Evolutionary conservation across 148 eudicot species (phyloP).

Genomic region (Rhododendron williamsianum): DNA sequence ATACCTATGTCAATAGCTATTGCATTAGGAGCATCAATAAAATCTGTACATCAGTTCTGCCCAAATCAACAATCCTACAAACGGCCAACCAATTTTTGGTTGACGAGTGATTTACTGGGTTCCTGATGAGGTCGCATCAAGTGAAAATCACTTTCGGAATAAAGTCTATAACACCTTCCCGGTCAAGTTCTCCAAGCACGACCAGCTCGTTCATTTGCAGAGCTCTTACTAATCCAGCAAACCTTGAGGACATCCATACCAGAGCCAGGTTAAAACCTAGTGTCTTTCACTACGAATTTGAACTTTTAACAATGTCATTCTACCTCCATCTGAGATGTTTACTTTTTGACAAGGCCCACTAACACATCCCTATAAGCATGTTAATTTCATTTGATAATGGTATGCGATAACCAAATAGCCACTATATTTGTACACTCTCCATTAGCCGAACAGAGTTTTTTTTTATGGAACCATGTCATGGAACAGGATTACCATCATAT

Average conservation of each 20-base stretch:
- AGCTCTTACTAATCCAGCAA: constrained; percentile 74
- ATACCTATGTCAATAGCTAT: constrained; percentile 71
- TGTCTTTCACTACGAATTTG: constrained; percentile 58
- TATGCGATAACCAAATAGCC: too few species aligned
- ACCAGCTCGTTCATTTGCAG: constrained; percentile 88
- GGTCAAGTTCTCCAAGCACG: constrained; percentile 94
- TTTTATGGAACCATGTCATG: too few species aligned
- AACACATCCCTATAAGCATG: accelerated
- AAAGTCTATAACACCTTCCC: constrained; percentile 79
- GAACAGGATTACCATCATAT: too few species aligned
- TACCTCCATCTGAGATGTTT: accelerated
- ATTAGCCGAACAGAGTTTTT: too few species aligned
- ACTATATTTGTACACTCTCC: too few species aligned
- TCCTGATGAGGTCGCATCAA: constrained; percentile 63
- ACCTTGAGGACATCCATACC: constrained; percentile 85
- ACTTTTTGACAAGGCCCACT: accelerated
- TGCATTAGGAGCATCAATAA: constrained; percentile 45
- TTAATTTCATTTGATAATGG: accelerated
- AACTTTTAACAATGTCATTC: constrained; percentile 7
- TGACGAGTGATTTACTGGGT: constrained; percentile 72
- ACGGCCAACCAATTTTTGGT: too few species aligned
- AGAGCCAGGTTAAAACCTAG: constrained; percentile 62
- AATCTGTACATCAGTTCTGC: constrained; percentile 51
- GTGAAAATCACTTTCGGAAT: constrained; percentile 48
- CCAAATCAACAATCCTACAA: constrained; percentile 70